Evolutionary conservation across 768 basidiomycete genomes (phyloP).

Genomic region (Leccinum disarticulatum): DNA sequence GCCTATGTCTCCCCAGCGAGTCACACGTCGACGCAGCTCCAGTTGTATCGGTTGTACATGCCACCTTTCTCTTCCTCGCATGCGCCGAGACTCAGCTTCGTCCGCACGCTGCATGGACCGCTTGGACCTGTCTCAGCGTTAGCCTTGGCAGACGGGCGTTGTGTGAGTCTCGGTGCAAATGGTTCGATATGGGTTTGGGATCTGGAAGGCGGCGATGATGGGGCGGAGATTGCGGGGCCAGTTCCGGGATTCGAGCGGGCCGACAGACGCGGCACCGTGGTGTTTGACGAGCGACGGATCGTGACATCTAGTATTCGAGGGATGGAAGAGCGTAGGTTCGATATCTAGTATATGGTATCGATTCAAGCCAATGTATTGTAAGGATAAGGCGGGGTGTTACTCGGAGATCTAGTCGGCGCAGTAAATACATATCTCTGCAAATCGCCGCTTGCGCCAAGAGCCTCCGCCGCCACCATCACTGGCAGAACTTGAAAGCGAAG

Average conservation of each 20-base stretch:
- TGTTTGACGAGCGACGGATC: slow-evolving; percentile 76
- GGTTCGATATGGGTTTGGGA: slow-evolving; percentile 88
- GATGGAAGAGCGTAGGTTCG: slow-evolving; percentile 36
- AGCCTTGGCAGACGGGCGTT: slow-evolving; percentile 78
- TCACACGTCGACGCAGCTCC: slow-evolving; percentile 55
- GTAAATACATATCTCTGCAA: neutral
- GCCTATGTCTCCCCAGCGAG: slow-evolving; percentile 36
- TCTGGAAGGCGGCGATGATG: slow-evolving; percentile 54
- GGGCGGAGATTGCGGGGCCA: slow-evolving; percentile 34
- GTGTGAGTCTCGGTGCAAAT: slow-evolving; percentile 69
- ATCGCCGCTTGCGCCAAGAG: neutral
- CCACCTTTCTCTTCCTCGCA: slow-evolving; percentile 53
- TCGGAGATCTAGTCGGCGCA: no score
- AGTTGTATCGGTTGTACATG: slow-evolving; percentile 71
- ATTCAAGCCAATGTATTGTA: neutral
- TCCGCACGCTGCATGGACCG: slow-evolving; percentile 71
- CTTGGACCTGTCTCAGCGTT: slow-evolving; percentile 63
- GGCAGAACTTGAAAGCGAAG: neutral
- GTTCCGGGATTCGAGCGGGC: slow-evolving; percentile 36
- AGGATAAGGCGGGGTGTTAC: neutral
- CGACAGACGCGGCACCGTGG: slow-evolving; percentile 43
- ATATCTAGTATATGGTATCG: slow-evolving; percentile 24
- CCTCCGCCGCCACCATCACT: neutral
- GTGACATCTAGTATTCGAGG: slow-evolving; percentile 43
- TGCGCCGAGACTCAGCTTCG: slow-evolving; percentile 65